Evolutionary conservation across 306 rosid genomes (phyloP), one percentile per base, ranked within the genome.

Genomic region (Potentilla sterilis): DNA sequence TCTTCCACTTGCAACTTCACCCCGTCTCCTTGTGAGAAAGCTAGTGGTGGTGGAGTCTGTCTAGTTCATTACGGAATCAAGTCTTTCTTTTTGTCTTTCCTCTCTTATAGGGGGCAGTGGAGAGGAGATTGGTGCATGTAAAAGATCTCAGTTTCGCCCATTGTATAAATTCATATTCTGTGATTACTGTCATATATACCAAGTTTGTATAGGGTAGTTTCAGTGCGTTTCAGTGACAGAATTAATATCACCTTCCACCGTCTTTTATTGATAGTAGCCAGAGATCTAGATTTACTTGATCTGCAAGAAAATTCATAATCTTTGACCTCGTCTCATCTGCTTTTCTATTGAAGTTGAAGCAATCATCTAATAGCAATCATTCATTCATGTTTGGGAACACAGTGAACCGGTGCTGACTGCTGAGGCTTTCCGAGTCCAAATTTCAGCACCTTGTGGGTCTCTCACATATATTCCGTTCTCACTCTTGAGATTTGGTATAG

Each of bases 21-120:
- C 80, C 80, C 24, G 80, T 68, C 82, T 70, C 79, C 72, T 69
- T 48, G 38, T 19, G 81, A 75, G 73, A 71, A 74, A 73, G 48
- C 32, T 67, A 65, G 83, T 43, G 83, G 78, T 71, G 48, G 55
- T 48, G 58, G 75, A 4, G 69, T 40, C 13, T 55, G 32, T 64
- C 46, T 8, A 64, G 22, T 16, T 16, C 42, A 46, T 68, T 15
- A 19, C 42, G 28, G 38, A 47, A 14, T 47, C 22, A 13, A 19
- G 32, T 67, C 14, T 19, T n/a, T 42, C 11, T 2, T 41, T 41
- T n/a, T 64, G 4, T 21, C 12, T 41, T 41, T n/a, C 46, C 9
- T 6, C 22, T 16, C 47, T 2, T n/a, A 41, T 28, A 15, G 43
- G 43, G 41, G 24, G 66, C 40, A 10, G 66, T 24, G 40, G 40